A percentile compares a stretch with the other conserved stretches of the same genome.
Evolutionary conservation across 306 rosid genomes (phyloP).

Genomic region (Dryas drummondii): DNA sequence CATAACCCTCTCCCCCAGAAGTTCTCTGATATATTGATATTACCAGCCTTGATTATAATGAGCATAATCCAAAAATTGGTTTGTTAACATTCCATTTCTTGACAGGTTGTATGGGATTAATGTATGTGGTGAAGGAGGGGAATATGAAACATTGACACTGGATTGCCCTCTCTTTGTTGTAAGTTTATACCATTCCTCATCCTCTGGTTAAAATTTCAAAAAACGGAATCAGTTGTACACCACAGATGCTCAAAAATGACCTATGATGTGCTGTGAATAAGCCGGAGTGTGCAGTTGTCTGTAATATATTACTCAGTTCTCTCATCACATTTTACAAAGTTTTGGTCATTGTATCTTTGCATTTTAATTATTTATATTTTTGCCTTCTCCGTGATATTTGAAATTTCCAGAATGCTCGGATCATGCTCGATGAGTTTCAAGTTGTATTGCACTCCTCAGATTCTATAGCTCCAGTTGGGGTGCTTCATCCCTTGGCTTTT

Average conservation of each 20-base stretch:
- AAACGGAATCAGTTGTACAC: neutral
- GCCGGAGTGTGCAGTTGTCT: neutral
- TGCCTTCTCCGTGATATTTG: constrained; percentile 18
- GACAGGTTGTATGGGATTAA: constrained; percentile 83
- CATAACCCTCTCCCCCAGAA: neutral
- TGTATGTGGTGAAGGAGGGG: constrained; percentile 98
- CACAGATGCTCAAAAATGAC: neutral
- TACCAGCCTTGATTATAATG: constrained; percentile 7
- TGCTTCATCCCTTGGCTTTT: constrained; percentile 82
- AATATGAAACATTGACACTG: constrained; percentile 91
- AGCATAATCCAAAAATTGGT: neutral
- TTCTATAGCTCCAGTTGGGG: constrained; percentile 87
- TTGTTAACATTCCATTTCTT: constrained; percentile 6
- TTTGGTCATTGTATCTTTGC: constrained; percentile 18
- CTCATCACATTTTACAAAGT: neutral
- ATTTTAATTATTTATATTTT: neutral
- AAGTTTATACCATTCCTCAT: constrained; percentile 36
- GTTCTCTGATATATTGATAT: neutral
- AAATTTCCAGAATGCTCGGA: constrained; percentile 68
- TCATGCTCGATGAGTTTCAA: constrained; percentile 75
- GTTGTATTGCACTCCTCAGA: constrained; percentile 82
- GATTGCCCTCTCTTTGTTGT: constrained; percentile 92
- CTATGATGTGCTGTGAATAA: neutral
- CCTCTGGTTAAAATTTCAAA: neutral
- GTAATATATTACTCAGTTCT: neutral